These are phyloP conservation scores for Solanum neorickii DNA, from an alignment of 257 asterid genomes.

Conservation along the genomic window DNA sequence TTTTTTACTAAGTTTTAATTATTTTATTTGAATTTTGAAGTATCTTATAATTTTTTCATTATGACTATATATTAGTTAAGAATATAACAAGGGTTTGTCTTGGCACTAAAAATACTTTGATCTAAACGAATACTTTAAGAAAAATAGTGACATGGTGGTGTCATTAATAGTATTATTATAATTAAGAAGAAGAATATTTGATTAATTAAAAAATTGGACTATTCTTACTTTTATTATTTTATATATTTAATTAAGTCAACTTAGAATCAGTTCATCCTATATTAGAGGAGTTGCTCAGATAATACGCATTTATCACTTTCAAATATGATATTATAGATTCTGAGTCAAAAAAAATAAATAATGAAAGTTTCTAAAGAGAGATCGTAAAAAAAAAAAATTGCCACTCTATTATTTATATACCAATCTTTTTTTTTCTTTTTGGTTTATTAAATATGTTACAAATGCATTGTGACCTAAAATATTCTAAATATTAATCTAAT, in stretches of 20 bases:
- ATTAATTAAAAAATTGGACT: background rate
- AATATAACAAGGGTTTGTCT: background rate
- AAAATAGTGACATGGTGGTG: background rate
- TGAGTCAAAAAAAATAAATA: background rate
- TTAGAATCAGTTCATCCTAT: slow-evolving; percentile 23
- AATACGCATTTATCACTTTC: background rate
- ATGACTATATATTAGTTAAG: background rate
- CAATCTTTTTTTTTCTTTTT: background rate
- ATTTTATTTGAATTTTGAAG: background rate
- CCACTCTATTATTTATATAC: background rate
- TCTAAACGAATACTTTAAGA: background rate
- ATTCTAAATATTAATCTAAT: background rate
- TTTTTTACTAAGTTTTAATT: background rate
- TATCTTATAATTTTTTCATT: background rate
- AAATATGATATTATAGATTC: background rate
- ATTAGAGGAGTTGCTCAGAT: background rate
- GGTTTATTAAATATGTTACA: background rate
- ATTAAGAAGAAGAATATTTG: background rate
- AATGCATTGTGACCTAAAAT: background rate
- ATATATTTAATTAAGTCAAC: slow-evolving; percentile 24
- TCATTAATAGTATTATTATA: background rate
- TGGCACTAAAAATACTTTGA: background rate
- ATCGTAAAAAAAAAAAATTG: background rate
- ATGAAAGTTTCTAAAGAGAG: too few relatives aligned
- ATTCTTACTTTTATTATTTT: background rate